Evolutionary conservation across 2,329 filamentous ascomycete species (phyloP), one percentile per base, ranked within the genome.

Genomic region (Didymella glomerata): DNA sequence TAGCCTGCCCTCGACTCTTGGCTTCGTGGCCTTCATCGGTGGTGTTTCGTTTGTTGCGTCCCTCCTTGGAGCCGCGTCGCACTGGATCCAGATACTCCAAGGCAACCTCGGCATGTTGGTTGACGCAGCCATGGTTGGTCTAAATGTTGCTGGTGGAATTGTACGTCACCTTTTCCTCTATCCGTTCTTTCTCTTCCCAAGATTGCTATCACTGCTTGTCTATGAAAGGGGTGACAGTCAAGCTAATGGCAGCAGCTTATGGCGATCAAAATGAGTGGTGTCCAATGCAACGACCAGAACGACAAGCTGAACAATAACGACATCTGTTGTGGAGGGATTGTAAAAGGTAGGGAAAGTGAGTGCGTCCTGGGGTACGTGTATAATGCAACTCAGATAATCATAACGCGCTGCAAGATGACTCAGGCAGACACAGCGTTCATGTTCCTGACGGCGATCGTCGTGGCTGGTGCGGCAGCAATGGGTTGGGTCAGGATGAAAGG

Each of bases 401-500:
- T n/a, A n/a, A n/a, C n/a, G n/a, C 64, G 64, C 18, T 74, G 71
- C 51, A 66, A 48, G 46, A 52, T 64, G 46, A 61, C 52, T 36
- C 58, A 67, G 45, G 70, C 72, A 4, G 69, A 72, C 18, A 42
- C 64, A 2, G 70, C 62, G 1, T 71, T 75, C 38, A 70, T 74
- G 69, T 70, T 71, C 25, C 9, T 72, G 18, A 65, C 61, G 1
- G 62, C 63, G 13, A 38, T 62, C 10, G 34, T 68, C 22, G 46
- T 70, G n/a, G 41, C 61, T 18, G 66, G 7, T 7, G 38, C 14
- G 10, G 40, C 27, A 4, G 18, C 14, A 9, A 7, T 50, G 20
- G 56, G 38, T 0, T 54, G 22, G 16, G 7, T 47, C 32, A 50
- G 46, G 22, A 10, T 42, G 32, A 59, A 42, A 46, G 54, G 30